phyloP scores from a whole-genome alignment of 1,284 basidiomycete species.

The Neonothopanus nambi region DNA sequence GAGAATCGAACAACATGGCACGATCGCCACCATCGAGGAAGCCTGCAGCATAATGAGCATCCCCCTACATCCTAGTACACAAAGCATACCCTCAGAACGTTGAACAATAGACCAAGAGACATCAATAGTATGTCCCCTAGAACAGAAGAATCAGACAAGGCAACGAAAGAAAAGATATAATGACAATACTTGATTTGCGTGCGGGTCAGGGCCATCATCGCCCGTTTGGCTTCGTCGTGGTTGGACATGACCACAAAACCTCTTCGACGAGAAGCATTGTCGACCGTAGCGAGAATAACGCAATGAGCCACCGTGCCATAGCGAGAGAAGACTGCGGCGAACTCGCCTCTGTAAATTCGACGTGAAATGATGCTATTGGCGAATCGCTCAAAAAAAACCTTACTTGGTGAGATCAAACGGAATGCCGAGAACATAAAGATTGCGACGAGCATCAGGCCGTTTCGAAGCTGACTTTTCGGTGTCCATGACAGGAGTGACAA shows the following conservation, averaged over 20 bases:
- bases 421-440: slow-evolving; percentile 77
- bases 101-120: slow-evolving; percentile 83
- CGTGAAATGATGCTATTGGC: not conserved
- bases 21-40: slow-evolving; percentile 80
- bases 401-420: slow-evolving; percentile 78
- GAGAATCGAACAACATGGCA: slow-evolving; percentile 55
- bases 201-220: slow-evolving; percentile 64
- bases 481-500: slow-evolving; percentile 27
- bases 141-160: slow-evolving; percentile 4
- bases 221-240: slow-evolving; percentile 64
- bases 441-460: slow-evolving; percentile 59
- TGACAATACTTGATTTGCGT: slow-evolving; percentile 61
- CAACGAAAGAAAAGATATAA: not conserved
- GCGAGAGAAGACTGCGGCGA: slow-evolving; percentile 57
- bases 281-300: slow-evolving; percentile 77
- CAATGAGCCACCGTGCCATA: slow-evolving; percentile 70
- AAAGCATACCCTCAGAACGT: slow-evolving; percentile 63
- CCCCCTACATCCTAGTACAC: slow-evolving; percentile 3
- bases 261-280: slow-evolving; percentile 75
- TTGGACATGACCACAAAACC: slow-evolving; percentile 78
- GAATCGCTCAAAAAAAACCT: slow-evolving; percentile 23
- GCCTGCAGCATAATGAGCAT: slow-evolving; percentile 38
- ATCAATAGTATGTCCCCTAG: slow-evolving; percentile 68
- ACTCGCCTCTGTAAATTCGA: slow-evolving; percentile 49
- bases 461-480: slow-evolving; percentile 19